phyloP scores from a whole-genome alignment of 106 monocot species.

The Dioscorea dumetorum region DNA sequence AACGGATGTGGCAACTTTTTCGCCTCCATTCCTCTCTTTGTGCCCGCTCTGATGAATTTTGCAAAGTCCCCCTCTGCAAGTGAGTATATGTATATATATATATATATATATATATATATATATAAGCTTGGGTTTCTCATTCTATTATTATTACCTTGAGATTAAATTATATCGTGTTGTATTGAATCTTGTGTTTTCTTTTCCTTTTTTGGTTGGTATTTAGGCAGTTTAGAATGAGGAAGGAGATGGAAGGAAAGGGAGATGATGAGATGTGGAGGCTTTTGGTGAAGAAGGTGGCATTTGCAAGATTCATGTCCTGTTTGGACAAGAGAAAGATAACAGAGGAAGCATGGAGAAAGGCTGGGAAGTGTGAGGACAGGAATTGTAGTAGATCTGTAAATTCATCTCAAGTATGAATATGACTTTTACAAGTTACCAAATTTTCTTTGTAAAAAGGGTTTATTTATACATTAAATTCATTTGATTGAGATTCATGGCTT shows the following conservation, averaged over 20 bases:
- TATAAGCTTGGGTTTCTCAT: not conserved
- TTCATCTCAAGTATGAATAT: too few relatives aligned
- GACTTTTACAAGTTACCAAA: too few relatives aligned
- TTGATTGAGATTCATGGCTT: too few relatives aligned
- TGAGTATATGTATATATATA: constrained; percentile 3
- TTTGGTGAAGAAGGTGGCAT: constrained; percentile 53
- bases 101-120: not conserved
- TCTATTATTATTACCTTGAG: not conserved
- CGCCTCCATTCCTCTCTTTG: constrained; percentile 69
- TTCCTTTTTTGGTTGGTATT: not conserved
- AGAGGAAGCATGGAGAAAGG: too few relatives aligned
- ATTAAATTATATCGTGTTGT: not conserved
- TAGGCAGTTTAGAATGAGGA: constrained; percentile 58
- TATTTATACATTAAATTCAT: too few relatives aligned
- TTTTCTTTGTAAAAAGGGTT: too few relatives aligned
- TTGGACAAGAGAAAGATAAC: constrained; percentile 31
- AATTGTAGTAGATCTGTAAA: too few relatives aligned
- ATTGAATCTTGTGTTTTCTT: not conserved
- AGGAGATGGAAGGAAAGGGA: constrained; percentile 29
- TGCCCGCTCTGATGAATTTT: constrained; percentile 30
- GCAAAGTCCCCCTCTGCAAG: constrained; percentile 86
- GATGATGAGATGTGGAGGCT: constrained; percentile 46
- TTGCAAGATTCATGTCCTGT: constrained; percentile 32
- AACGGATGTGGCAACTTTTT: constrained; percentile 70
- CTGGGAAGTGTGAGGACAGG: too few relatives aligned